phyloP scores from a whole-genome alignment of 805 yeast genomes.

The Wickerhamiella domercqiae region DNA sequence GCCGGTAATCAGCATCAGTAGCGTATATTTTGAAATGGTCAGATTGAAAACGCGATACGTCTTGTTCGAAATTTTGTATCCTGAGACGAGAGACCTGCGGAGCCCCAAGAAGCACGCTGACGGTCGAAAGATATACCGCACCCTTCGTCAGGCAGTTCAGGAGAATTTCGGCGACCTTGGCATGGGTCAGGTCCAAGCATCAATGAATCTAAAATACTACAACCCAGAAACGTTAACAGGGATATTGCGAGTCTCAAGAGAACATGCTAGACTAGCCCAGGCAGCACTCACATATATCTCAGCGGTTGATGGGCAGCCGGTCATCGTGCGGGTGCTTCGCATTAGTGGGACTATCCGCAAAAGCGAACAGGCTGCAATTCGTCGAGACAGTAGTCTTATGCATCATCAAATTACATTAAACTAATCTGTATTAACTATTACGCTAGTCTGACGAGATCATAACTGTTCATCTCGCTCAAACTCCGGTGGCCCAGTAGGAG shows the following conservation, averaged over 20 bases:
- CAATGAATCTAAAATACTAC: constrained; percentile 59
- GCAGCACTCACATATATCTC: constrained; percentile 41
- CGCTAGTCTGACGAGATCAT: background rate
- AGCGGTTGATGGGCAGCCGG: constrained; percentile 32
- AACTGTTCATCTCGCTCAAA: constrained; percentile 27
- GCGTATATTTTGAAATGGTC: too few relatives aligned
- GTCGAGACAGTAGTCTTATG: constrained; percentile 25
- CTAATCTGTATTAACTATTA: background rate
- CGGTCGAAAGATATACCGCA: constrained; percentile 34
- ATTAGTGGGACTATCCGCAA: constrained; percentile 81
- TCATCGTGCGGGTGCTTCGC: constrained; percentile 46
- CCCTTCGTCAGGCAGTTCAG: constrained; percentile 41
- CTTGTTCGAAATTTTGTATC: constrained; percentile 63
- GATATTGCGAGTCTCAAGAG: constrained; percentile 60
- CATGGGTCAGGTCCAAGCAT: constrained; percentile 43
- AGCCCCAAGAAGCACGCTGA: constrained; percentile 25
- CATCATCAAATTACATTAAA: background rate
- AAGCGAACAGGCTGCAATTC: constrained; percentile 56
- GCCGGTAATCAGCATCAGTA: too few relatives aligned
- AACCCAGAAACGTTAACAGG: constrained; percentile 73
- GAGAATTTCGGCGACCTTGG: constrained; percentile 70
- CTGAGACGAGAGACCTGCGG: constrained; percentile 22
- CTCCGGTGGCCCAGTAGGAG: constrained; percentile 27
- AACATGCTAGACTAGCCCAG: constrained; percentile 42
- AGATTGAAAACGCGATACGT: constrained; percentile 75